phyloP scores from a whole-genome alignment of 1,284 basidiomycete genomes.

The Coniferiporia sulphurascens region DNA sequence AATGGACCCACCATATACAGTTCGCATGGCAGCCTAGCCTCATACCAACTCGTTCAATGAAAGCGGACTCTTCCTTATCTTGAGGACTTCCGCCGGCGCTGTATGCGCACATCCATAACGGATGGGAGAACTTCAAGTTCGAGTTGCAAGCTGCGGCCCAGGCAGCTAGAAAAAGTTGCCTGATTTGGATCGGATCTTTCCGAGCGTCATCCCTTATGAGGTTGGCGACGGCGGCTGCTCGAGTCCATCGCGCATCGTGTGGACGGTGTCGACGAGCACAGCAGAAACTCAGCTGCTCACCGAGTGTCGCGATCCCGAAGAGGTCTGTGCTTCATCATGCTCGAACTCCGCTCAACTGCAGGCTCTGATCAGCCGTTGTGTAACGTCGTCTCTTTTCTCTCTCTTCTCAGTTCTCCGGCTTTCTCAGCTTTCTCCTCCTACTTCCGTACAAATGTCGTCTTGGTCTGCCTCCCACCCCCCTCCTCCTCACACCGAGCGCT shows the following conservation, averaged over 20 bases:
- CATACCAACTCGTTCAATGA: too few relatives aligned
- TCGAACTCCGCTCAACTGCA: constrained; percentile 57
- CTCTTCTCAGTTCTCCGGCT: constrained; percentile 34
- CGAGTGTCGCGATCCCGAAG: constrained; percentile 59
- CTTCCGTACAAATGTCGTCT: constrained; percentile 40
- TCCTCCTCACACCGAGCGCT: constrained; percentile 68
- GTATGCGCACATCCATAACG: too few relatives aligned
- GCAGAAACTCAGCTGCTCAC: constrained; percentile 48
- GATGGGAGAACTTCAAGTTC: too few relatives aligned
- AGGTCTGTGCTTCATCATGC: constrained; percentile 88
- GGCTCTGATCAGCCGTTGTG: constrained; percentile 63
- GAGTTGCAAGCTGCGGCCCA: too few relatives aligned
- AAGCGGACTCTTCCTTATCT: too few relatives aligned
- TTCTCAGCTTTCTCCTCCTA: constrained; percentile 4
- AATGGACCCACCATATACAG: too few relatives aligned
- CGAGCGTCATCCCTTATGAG: background rate
- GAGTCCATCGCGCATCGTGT: constrained; percentile 63
- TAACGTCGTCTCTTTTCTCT: constrained; percentile 58
- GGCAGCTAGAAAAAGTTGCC: too few relatives aligned
- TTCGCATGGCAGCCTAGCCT: too few relatives aligned
- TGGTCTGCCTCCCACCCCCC: constrained; percentile 64
- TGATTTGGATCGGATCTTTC: background rate
- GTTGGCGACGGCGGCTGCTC: constrained; percentile 14
- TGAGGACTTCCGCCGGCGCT: too few relatives aligned
- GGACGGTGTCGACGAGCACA: constrained; percentile 52